Conservation (phyloP, 2,329 filamentous ascomycete genomes). For the Apiospora malaysiana region DNA sequence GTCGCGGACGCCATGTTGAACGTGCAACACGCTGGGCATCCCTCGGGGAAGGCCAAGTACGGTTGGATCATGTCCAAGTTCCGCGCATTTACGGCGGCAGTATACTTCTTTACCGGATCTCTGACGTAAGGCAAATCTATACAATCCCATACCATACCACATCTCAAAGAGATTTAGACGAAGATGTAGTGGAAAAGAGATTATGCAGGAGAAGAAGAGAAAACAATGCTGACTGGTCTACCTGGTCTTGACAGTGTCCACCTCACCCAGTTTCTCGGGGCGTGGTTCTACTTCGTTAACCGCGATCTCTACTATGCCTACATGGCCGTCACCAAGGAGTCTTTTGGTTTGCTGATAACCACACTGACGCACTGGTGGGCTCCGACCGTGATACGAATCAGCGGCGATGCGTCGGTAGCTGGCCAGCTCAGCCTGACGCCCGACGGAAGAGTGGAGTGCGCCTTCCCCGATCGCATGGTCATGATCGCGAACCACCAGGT, state of each 20-base stretch:
- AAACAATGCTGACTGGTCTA: not conserved
- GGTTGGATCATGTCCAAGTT: slow-evolving; percentile 55
- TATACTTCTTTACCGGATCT: slow-evolving; percentile 59
- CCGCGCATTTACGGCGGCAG: slow-evolving; percentile 55
- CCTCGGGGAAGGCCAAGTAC: slow-evolving; percentile 61
- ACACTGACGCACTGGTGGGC: slow-evolving; percentile 87
- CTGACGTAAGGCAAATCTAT: slow-evolving; percentile 49
- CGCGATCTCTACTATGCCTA: slow-evolving; percentile 82
- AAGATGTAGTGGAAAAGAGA: too few species aligned
- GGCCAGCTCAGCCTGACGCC: slow-evolving; percentile 73
- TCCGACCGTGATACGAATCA: slow-evolving; percentile 82
- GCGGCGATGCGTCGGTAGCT: slow-evolving; percentile 79
- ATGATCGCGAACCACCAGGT: slow-evolving; percentile 88
- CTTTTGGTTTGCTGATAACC: slow-evolving; percentile 78
- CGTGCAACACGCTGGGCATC: slow-evolving; percentile 45
- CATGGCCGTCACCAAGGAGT: slow-evolving; percentile 86
- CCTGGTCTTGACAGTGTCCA: slow-evolving; percentile 58
- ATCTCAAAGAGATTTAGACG: too few species aligned
- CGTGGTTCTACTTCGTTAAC: slow-evolving; percentile 77
- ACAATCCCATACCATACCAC: not conserved
- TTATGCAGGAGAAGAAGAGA: not conserved
- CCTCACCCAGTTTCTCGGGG: slow-evolving; percentile 76
- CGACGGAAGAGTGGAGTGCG: slow-evolving; percentile 77
- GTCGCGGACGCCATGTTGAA: slow-evolving; percentile 30
- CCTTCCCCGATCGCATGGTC: slow-evolving; percentile 81